Evolutionary conservation across 352 stramenopile genomes (phyloP), one percentile per base, ranked within the genome.

Genomic region (Globisporangium polare): DNA sequence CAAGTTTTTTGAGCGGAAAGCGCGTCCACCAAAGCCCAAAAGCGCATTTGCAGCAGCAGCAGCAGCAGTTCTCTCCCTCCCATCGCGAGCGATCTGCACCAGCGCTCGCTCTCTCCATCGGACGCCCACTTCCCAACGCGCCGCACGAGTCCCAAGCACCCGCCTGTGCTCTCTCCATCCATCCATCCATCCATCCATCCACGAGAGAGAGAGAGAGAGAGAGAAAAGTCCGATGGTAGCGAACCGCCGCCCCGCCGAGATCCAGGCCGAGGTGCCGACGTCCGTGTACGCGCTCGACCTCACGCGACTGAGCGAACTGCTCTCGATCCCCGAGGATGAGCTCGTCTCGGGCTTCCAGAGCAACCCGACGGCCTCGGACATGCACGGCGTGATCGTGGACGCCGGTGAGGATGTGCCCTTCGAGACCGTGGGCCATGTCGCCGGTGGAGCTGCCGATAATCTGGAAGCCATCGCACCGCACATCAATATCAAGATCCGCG

Each of bases 361-460:
- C 12, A 64, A 86, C 58, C 78, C 77, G 43, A 80, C 68, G 24
- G 72, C 75, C 42, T 83, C 77, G 22, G 80, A 88, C 45, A 92
- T 92, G 67, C 83, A 92, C 52, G 81, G 83, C 46, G 80, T 92
- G 24, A 77, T 92, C 62, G 80, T 92, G 12, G 81, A 92, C 60
- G 75, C 80, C 33, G 83, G 83, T 18, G 78, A 89, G 65, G 76
- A 87, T 63, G 79, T 90, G 42, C 79, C 83, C 0, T 90, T 92
- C 54, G 83, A 92, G 59, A 82, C 78, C 3, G 78, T 92, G 24
- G 82, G 80, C 6, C 59, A 70, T 13, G 54, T 61, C n/a, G 55
- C 37, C 43, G 58, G n/a, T 15, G 53, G 60, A 13, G 33, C 6
- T 15, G 33, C 5, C 17, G 51, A 39, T 3, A 26, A 17, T 10